These are phyloP conservation scores for Mortierella hygrophila DNA, from an alignment of 192 early-diverging fungal genomes.

Conservation along the genomic window DNA sequence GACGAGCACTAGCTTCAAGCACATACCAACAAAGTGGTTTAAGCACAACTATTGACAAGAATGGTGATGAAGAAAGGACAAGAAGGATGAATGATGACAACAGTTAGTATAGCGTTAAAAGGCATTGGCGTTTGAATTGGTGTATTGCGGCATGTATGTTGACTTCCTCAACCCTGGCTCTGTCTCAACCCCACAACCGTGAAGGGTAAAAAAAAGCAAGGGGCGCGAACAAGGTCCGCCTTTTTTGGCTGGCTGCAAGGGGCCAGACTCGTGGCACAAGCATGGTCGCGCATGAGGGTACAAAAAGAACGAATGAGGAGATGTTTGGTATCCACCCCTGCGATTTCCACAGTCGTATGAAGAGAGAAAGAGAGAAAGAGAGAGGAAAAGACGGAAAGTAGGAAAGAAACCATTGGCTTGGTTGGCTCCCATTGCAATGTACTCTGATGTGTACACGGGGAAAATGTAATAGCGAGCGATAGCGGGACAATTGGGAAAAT, in stretches of 20 bases:
- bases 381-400: neutral
- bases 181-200: neutral
- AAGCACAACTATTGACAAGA: constrained; percentile 46
- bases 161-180: neutral
- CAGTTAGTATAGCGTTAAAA: neutral
- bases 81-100: neutral
- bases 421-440: neutral
- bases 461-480: neutral
- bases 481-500: neutral
- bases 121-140: neutral
- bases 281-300: neutral
- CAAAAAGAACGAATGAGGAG: neutral
- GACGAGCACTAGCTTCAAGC: constrained; percentile 14
- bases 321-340: neutral
- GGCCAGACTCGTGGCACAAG: neutral
- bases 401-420: neutral
- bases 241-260: neutral
- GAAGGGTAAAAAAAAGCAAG: neutral
- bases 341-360: neutral
- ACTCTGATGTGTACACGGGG: constrained; percentile 10
- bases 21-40: constrained; percentile 60
- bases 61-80: neutral
- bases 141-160: neutral
- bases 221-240: neutral
- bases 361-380: no score